phyloP scores from a whole-genome alignment of 2,329 filamentous ascomycete genomes.

The Xylaria hypoxylon region DNA sequence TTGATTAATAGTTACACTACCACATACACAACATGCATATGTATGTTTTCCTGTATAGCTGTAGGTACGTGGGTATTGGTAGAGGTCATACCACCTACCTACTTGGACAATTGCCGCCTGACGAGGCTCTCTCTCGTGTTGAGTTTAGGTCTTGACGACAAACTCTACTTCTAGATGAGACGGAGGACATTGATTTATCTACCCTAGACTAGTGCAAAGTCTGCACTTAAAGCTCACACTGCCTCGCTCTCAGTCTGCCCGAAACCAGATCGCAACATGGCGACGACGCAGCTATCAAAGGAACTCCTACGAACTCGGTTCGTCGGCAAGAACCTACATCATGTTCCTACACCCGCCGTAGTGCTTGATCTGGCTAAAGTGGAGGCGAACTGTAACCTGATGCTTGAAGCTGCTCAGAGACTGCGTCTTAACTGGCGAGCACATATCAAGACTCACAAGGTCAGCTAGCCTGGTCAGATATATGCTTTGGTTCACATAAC shows the following conservation, averaged over 20 bases:
- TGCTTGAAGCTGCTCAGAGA: constrained; percentile 72
- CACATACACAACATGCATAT: background rate
- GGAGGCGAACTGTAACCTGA: constrained; percentile 74
- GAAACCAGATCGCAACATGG: constrained; percentile 26
- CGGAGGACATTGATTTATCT: background rate
- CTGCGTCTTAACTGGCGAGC: constrained; percentile 76
- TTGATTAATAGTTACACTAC: background rate
- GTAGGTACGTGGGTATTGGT: constrained; percentile 2
- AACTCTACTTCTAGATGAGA: background rate
- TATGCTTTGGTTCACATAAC: constrained; percentile 2
- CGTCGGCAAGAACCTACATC: constrained; percentile 69
- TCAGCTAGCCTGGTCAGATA: constrained; percentile 50
- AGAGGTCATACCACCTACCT: constrained; percentile 19
- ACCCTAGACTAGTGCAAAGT: background rate
- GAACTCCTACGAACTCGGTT: constrained; percentile 57
- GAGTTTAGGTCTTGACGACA: background rate
- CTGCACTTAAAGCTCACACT: background rate
- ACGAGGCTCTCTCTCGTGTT: constrained; percentile 3
- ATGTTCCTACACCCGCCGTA: constrained; percentile 73
- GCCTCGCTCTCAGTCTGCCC: background rate
- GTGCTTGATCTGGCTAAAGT: constrained; percentile 76
- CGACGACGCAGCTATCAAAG: constrained; percentile 48
- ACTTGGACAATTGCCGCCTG: constrained; percentile 19
- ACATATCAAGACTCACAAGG: constrained; percentile 88
- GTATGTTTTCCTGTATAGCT: constrained; percentile 1